Base-by-base conservation (phyloP, 2,329 filamentous ascomycete species). In the Fusarium sp. region DNA sequence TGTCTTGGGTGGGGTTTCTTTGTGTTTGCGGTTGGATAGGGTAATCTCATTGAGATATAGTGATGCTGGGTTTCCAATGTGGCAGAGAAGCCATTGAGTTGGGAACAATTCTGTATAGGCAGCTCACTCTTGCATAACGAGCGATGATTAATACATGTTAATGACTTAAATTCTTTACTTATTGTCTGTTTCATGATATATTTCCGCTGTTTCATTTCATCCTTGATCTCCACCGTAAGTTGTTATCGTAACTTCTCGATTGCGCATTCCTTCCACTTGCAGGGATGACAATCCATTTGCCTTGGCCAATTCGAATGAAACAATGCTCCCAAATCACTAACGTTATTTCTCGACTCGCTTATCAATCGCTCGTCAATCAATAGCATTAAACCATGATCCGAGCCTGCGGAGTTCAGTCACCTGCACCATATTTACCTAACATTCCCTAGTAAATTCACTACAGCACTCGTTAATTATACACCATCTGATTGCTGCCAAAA, bases 111-210 rank as follows among this genome's bases (percentile, higher is more conserved):
- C 44, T 65, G 33, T 33, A 33, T 33, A 45, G 32, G 26, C 62
- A 65, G 60, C 41, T 65, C 47, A 65, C 52, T 26, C 8, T 65
- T 65, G 47, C 53, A 65, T 65, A 65, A 65, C 30, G n/a, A 65
- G 46, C 53, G 60, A 53, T 64, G 45, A 58, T 60, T 40, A 45
- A 51, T 60, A 65, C 10, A 65, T 59, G 47, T 48, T 60, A 52
- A 65, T 65, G 60, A 65, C 45, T 14, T 22, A 20, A 20, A 22
- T 22, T 22, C 22, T 22, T 4, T 22, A 22, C 22, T 22, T 22
- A 6, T 5, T 22, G 5, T 22, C 22, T 22, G 22, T 22, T 22
- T 22, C 22, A 22, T 5, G 22, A 22, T 22, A 22, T 22, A 4
- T 22, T 22, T 22, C 22, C 22, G 22, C 22, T 22, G 5, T 22